Evolutionary conservation across 768 basidiomycete genomes (phyloP).

Genomic region (Plicaturopsis crispa): DNA sequence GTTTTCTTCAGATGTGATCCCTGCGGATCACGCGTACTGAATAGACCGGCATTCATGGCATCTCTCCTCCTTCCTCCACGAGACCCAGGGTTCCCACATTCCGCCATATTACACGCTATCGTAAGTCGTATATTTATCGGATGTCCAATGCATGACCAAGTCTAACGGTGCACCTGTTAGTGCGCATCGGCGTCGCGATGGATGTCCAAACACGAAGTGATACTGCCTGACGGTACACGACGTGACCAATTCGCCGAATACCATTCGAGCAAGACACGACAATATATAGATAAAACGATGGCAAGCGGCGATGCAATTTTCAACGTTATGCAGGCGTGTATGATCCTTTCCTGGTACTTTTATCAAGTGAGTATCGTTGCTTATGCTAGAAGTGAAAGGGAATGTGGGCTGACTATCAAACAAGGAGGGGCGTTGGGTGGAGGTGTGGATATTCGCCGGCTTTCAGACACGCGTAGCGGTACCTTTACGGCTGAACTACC

Average conservation of each 20-base stretch:
- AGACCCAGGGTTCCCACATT: slow-evolving; percentile 82
- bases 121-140: slow-evolving; percentile 29
- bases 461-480: slow-evolving; percentile 80
- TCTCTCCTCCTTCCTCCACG: slow-evolving; percentile 75
- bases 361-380: no score
- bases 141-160: slow-evolving; percentile 2
- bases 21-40: slow-evolving; percentile 77
- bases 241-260: slow-evolving; percentile 85
- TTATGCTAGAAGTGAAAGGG: background rate
- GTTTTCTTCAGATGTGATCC: slow-evolving; percentile 87
- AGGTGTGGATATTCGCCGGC: slow-evolving; percentile 86
- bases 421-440: slow-evolving; percentile 47
- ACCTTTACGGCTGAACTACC: slow-evolving; percentile 78
- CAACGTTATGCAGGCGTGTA: slow-evolving; percentile 80
- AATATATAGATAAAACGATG: slow-evolving; percentile 86
- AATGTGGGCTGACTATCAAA: background rate
- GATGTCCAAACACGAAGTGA: slow-evolving; percentile 63
- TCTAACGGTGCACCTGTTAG: no score
- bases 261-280: slow-evolving; percentile 80
- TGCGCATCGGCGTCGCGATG: slow-evolving; percentile 81
- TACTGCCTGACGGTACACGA: slow-evolving; percentile 64
- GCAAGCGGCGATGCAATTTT: slow-evolving; percentile 85
- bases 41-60: slow-evolving; percentile 71
- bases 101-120: slow-evolving; percentile 87
- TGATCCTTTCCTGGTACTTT: slow-evolving; percentile 84